Percentiles rank a stretch among this genome's conserved stretches.
phyloP scores from a whole-genome alignment of 164 flowering plant genomes.

The Nymphaea colorata region DNA sequence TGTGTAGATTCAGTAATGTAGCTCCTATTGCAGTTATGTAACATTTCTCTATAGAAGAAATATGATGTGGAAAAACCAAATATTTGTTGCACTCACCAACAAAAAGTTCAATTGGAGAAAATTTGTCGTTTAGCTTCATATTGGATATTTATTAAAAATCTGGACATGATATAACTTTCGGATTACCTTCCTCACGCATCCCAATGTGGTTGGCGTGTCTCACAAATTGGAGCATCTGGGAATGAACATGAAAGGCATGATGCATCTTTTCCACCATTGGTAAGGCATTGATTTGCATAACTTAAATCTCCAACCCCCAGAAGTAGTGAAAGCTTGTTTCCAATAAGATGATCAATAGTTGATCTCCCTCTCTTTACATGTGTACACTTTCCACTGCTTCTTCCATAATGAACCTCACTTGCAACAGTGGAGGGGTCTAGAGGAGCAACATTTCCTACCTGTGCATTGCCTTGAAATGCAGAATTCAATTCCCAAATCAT shows the following conservation, averaged over 20 bases:
- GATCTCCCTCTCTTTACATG: conserved; percentile 33
- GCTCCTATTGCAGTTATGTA: too few species aligned
- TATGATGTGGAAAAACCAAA: too few species aligned
- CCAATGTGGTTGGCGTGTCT: conserved; percentile 95
- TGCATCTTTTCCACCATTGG: conserved; percentile 70
- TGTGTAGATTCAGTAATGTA: too few species aligned
- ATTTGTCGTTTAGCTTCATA: too few species aligned
- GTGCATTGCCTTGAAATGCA: conserved; percentile 38
- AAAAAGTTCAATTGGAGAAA: too few species aligned
- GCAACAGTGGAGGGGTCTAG: conserved; percentile 64
- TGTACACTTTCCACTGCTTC: conserved; percentile 39
- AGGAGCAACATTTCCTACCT: conserved; percentile 64
- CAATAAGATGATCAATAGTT: conserved; percentile 58
- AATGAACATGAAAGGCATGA: conserved; percentile 67
- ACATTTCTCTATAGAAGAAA: too few species aligned
- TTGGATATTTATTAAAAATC: too few species aligned
- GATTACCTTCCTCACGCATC: conserved; percentile 95
- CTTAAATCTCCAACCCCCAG: conserved; percentile 77
- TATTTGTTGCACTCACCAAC: too few species aligned
- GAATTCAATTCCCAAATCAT: not conserved
- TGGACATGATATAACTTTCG: too few species aligned
- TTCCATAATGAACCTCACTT: conserved; percentile 86
- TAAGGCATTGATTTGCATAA: conserved; percentile 80
- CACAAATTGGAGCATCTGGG: conserved; percentile 81
- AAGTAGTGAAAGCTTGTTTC: conserved; percentile 63